Evolutionary conservation across 345 rosid species (phyloP), one percentile per base, ranked within the genome.

Genomic region (Linum trigynum): DNA sequence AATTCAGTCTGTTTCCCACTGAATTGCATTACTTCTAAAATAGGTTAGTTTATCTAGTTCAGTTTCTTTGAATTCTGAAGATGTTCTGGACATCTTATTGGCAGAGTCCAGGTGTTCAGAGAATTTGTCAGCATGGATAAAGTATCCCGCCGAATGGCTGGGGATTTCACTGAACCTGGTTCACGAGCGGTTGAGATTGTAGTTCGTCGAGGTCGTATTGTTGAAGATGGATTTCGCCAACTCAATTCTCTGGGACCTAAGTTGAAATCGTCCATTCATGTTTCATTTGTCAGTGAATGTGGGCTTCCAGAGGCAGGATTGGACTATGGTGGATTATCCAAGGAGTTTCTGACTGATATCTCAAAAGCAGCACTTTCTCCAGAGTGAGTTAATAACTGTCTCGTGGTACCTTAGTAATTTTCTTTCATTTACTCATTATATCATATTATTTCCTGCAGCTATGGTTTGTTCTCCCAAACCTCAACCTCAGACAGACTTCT

Each of bases 251-350:
- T 92, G 51, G 94, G 97, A 45, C 79, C 92, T 71, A 83, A 82
- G 85, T 78, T 92, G 79, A 92, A 92, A 77, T 85, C 96, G 39
- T 83, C 98, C 32, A 88, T 90, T 75, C 91, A 90, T 62, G 97
- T 92, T 67, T 92, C 97, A 12, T 92, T 92, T 86, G 90, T 92
- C 64, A 92, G 96, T 74, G 97, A 92, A 70, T 82, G 83, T 80
- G 98, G 97, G 76, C 90, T 90, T 79, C 96, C 90, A 53, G 98
- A 92, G 82, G 97, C 98, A 66, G 98, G 98, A 75, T 83, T 92
- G 70, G 98, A 92, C 79, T 90, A 88, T 78, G 98, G 98, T 69
- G 98, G 98, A 65, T 79, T 90, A 74, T 92, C 97, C 23, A 92
- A 92, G 73, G 98, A 92, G 82, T 92, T 92, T 75, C 67, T 92